Percentiles rank a stretch among this genome's conserved stretches.
Conservation (phyloP, 2,329 filamentous ascomycete species). For the Xylaria sp. region DNA sequence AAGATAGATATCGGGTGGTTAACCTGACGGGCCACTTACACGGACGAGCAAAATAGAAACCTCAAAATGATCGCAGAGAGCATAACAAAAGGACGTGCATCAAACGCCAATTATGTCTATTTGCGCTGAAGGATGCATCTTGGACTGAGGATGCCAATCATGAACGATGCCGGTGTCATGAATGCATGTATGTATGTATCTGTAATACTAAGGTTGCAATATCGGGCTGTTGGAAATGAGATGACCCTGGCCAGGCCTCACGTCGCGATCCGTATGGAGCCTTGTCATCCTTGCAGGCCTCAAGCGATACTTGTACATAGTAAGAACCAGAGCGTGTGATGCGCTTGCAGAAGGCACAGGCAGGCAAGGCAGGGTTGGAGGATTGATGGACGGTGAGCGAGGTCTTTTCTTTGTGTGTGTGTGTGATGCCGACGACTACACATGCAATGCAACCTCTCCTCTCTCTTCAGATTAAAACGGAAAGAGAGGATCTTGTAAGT, state of each 20-base stretch:
- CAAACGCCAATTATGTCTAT: neutral
- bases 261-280: constrained; percentile 16
- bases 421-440: constrained; percentile 11
- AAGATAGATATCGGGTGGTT: neutral
- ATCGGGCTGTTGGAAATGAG: constrained; percentile 16
- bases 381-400: constrained; percentile 23
- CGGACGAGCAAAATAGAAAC: neutral
- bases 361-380: neutral
- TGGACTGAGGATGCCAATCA: neutral
- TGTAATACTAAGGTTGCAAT: constrained; percentile 26
- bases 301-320: neutral
- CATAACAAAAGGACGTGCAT: neutral
- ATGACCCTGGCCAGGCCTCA: constrained; percentile 21
- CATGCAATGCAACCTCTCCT: constrained; percentile 31
- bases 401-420: neutral
- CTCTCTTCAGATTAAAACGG: constrained; percentile 23
- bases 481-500: constrained; percentile 7
- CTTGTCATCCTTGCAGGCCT: constrained; percentile 10
- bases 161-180: neutral
- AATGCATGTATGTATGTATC: constrained; percentile 1
- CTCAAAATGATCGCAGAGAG: neutral
- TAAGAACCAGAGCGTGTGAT: constrained; percentile 1
- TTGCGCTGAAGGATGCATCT: constrained; percentile 1
- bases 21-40: neutral
- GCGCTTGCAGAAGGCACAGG: constrained; percentile 10